Evolutionary conservation across 2,329 filamentous ascomycete genomes (phyloP), one percentile per base, ranked within the genome.

Genomic region (Phyllosticta capitalensis): DNA sequence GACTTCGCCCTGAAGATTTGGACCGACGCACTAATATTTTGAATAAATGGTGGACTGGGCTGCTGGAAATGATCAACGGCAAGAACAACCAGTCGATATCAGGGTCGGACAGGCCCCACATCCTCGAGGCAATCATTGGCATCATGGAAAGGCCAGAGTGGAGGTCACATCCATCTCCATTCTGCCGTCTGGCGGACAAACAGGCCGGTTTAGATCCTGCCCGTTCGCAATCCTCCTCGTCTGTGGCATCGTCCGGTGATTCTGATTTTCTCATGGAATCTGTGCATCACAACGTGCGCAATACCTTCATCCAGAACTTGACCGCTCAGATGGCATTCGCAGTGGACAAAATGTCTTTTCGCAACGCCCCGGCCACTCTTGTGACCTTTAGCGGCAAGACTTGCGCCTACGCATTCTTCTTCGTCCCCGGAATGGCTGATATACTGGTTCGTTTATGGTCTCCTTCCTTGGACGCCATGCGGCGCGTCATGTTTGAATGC

Each of bases 71-170:
- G 78, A 81, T 96, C 22, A 86, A 91, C 64, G 88, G 87, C 30
- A 82, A 83, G 62, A 83, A 86, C 68, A 86, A 86, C 59, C 87
- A 90, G 66, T 86, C 88, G 2, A 85, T 96, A 14, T 85, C 90
- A 1, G 89, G 89, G 10, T 86, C 90, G n/a, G 92, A 96, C 67
- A 81, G 90, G 30, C 89, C 90, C 0, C 81, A 85, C 2, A 83
- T 95, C 51, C 80, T 95, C 30, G 91, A 96, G 68, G 88, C 85
- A 5, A 81, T 89, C 21, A 85, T 87, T 54, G 83, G 87, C 57
- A 84, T 96, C 68, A 95, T 96, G 91, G 87, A 88, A 73, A 83
- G 92, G 53, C 85, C 87, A 0, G 92, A 96, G 74, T 96, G 92
- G 92, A 84, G 89, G 63, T 79, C 87, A 57, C 81, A 85, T 24